Percentiles rank a stretch among this genome's conserved stretches.
Conservation (phyloP, 2,329 filamentous ascomycete genomes). For the Pseudogymnoascus sp. region DNA sequence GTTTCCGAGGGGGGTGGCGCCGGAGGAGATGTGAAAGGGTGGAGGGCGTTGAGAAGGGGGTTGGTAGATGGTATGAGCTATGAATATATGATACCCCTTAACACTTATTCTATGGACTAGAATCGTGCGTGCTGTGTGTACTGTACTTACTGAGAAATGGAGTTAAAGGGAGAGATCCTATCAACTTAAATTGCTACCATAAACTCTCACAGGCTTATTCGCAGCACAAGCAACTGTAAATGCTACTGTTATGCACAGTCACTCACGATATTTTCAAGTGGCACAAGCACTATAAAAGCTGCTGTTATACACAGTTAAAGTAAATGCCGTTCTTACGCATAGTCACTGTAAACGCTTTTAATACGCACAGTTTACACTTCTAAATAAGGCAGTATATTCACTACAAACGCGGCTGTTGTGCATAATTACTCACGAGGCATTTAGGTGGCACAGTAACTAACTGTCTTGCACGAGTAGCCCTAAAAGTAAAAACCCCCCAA, state of each 20-base stretch:
- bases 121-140: not conserved
- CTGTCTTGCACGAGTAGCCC: not conserved
- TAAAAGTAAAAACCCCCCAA: not conserved
- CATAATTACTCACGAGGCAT: too few relatives aligned
- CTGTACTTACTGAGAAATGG: not conserved
- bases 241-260: not conserved
- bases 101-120: not conserved
- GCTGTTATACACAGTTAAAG: too few relatives aligned
- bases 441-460: too few relatives aligned
- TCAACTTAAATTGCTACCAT: not conserved
- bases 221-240: not conserved
- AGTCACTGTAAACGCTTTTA: too few relatives aligned
- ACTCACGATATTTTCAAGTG: not conserved
- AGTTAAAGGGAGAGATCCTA: not conserved
- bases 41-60: not conserved
- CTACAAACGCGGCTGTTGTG: too few relatives aligned
- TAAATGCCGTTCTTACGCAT: too few relatives aligned
- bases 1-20: slow-evolving; percentile 27
- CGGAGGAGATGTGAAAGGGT: not conserved
- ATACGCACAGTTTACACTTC: too few relatives aligned
- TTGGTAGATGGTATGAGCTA: slow-evolving; percentile 3
- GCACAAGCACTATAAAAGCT: not conserved
- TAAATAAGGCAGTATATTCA: too few relatives aligned
- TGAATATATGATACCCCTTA: slow-evolving; percentile 5
- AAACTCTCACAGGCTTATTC: not conserved